Conservation (phyloP, 305 asterid species). For the Solanum chacoense region DNA sequence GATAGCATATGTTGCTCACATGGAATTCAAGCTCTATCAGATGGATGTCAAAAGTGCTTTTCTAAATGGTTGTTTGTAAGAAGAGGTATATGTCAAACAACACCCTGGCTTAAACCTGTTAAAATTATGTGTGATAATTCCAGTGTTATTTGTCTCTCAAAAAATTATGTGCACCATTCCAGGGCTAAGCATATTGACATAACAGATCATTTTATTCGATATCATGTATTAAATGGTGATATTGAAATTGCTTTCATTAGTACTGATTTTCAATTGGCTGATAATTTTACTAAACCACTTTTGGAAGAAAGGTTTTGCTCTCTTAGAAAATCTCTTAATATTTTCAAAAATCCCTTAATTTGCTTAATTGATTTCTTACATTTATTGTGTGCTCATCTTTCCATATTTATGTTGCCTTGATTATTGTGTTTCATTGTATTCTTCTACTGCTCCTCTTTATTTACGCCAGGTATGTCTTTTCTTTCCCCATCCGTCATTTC, state of each 20-base stretch:
- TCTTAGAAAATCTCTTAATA: background rate
- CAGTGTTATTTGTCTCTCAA: too few relatives aligned
- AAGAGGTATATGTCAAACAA: too few relatives aligned
- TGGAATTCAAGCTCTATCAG: too few relatives aligned
- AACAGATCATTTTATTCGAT: too few relatives aligned
- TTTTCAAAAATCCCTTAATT: background rate
- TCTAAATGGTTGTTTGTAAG: too few relatives aligned
- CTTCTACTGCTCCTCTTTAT: too few relatives aligned
- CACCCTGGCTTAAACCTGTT: background rate
- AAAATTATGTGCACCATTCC: background rate
- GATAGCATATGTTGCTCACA: too few relatives aligned
- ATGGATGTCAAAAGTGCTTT: too few relatives aligned
- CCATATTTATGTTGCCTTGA: background rate
- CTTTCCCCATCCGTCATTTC: background rate
- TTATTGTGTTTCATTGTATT: background rate
- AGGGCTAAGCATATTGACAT: background rate
- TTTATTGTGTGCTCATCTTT: background rate
- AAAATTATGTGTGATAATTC: background rate
- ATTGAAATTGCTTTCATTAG: background rate
- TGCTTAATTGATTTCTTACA: background rate
- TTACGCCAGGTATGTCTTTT: too few relatives aligned
- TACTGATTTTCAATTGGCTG: background rate
- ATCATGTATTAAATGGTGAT: background rate
- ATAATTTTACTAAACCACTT: background rate
- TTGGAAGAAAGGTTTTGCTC: background rate